Evolutionary conservation across 139 green algal species (phyloP).

Genomic region (Limnomonas spitsbergensis): DNA sequence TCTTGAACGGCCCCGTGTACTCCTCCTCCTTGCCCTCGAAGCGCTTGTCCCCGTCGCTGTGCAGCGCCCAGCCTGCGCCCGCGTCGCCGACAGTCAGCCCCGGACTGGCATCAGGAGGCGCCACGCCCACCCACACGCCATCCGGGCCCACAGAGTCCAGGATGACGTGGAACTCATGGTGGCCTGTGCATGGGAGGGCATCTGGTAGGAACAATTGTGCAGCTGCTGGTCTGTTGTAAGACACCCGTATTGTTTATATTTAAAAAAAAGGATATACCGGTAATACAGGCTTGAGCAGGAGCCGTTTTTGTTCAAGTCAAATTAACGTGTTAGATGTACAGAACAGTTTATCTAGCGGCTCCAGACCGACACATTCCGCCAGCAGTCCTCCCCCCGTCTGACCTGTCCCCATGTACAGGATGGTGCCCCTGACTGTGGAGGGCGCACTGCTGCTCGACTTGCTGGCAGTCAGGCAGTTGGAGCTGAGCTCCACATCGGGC

Average conservation of each 20-base stretch:
- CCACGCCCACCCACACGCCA: constrained; percentile 60
- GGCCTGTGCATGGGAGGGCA: constrained; percentile 17
- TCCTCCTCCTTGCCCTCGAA: constrained; percentile 52
- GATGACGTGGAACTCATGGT: constrained; percentile 64
- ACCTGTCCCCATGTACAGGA: constrained; percentile 44
- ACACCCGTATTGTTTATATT: too few relatives aligned
- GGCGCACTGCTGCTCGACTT: constrained; percentile 42
- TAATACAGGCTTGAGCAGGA: too few relatives aligned
- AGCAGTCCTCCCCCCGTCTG: too few relatives aligned
- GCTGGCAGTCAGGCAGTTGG: constrained; percentile 59
- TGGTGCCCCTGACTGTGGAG: constrained; percentile 54
- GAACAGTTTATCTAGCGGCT: too few relatives aligned
- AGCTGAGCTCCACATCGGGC: constrained; percentile 54
- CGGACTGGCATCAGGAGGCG: constrained; percentile 42
- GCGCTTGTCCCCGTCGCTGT: constrained; percentile 56
- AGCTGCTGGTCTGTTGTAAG: too few relatives aligned
- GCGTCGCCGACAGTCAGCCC: constrained; percentile 44
- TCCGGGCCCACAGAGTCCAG: constrained; percentile 57
- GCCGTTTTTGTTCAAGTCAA: too few relatives aligned
- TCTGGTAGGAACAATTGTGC: too few relatives aligned
- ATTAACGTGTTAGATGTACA: too few relatives aligned
- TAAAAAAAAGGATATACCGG: too few relatives aligned
- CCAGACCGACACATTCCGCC: too few relatives aligned
- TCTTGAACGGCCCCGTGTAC: constrained; percentile 46
- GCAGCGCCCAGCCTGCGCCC: constrained; percentile 55